A percentile compares a stretch with the other conserved stretches of the same genome.
Conservation (phyloP, 108 stramenopile genomes). For the Cyclotella choctawhatcheeana region DNA sequence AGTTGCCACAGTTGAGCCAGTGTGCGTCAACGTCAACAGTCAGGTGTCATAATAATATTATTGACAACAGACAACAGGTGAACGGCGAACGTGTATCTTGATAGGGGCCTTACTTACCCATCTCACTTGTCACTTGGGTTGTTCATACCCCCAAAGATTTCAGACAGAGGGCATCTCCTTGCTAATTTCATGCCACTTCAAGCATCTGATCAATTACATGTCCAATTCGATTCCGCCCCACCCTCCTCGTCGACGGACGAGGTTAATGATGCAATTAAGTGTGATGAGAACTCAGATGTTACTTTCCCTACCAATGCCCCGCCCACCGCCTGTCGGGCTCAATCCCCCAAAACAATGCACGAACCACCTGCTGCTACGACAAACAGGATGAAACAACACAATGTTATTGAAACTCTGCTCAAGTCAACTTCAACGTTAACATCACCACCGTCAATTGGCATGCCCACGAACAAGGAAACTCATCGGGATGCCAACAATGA, state of each 20-base stretch:
- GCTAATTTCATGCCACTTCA: conserved; percentile 10
- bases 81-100: too few relatives aligned
- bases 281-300: neutral
- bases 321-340: neutral
- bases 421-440: neutral
- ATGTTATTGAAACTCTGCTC: conserved; percentile 3
- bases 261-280: neutral
- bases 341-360: neutral
- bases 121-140: too few relatives aligned
- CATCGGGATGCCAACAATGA: neutral
- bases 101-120: too few relatives aligned
- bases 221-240: neutral
- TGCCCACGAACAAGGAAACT: neutral
- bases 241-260: neutral
- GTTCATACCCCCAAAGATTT: too few relatives aligned
- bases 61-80: too few relatives aligned
- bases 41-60: too few relatives aligned
- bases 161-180: too few relatives aligned
- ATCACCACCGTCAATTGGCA: neutral
- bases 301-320: neutral
- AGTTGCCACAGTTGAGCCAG: too few relatives aligned
- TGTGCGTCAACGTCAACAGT: too few relatives aligned
- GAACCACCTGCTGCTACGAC: neutral
- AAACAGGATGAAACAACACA: neutral
- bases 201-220: neutral